These are phyloP conservation scores for Scutellaria barbata DNA, from an alignment of 257 asterid genomes.

Conservation along the genomic window DNA sequence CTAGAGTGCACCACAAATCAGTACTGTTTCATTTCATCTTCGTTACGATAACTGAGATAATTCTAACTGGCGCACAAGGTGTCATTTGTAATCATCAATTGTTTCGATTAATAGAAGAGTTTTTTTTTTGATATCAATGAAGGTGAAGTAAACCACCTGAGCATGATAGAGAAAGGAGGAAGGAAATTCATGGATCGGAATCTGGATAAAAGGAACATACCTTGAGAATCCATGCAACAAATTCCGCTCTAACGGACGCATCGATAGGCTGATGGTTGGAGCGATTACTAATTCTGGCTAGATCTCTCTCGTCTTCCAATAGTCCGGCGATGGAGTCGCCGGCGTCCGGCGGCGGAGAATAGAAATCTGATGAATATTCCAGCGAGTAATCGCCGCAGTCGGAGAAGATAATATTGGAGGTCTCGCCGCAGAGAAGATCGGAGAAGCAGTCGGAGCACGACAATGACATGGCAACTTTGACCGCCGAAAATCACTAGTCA, in stretches of 20 bases:
- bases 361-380: constrained; percentile 71
- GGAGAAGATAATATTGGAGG: constrained; percentile 55
- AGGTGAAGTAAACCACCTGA: constrained; percentile 28
- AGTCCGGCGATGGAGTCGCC: constrained; percentile 75
- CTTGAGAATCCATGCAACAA: constrained; percentile 91
- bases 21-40: constrained; percentile 29
- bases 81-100: no score
- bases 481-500: constrained; percentile 45
- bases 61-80: no score
- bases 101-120: no score
- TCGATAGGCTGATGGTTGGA: constrained; percentile 55
- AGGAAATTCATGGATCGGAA: neutral
- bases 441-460: constrained; percentile 80
- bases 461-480: constrained; percentile 64
- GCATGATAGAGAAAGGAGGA: constrained; percentile 30
- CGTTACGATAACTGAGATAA: neutral
- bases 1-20: constrained; percentile 24
- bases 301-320: constrained; percentile 67
- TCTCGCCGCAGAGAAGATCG: constrained; percentile 91
- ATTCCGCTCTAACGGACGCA: constrained; percentile 63
- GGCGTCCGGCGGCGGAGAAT: constrained; percentile 45
- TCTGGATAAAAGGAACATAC: constrained; percentile 42
- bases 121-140: neutral
- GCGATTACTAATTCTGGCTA: constrained; percentile 39
- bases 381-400: constrained; percentile 48